These are phyloP conservation scores for Fusarium bulbicola DNA, from an alignment of 2,329 filamentous ascomycete species.

Conservation along the genomic window DNA sequence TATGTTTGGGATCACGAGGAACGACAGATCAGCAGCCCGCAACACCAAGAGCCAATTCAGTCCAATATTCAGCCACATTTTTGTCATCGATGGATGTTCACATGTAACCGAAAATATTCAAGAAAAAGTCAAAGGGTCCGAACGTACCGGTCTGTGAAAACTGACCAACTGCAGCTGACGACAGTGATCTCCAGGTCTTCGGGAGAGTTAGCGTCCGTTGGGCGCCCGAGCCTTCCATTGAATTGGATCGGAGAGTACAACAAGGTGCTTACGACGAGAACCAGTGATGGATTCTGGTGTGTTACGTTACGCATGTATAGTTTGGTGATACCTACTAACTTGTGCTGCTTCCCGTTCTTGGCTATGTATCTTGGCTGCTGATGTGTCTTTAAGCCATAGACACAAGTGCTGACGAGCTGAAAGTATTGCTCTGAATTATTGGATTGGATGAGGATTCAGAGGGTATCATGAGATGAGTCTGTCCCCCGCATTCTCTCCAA, in stretches of 20 bases:
- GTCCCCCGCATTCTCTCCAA: neutral
- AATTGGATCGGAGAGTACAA: constrained; percentile 1
- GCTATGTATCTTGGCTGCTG: neutral
- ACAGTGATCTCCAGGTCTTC: constrained; percentile 8
- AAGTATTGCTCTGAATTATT: neutral
- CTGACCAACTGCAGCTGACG: neutral
- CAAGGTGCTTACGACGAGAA: constrained; percentile 26
- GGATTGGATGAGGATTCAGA: neutral
- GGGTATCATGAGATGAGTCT: neutral
- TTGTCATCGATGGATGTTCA: constrained; percentile 27
- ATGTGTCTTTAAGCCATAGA: constrained; percentile 14
- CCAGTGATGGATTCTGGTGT: neutral
- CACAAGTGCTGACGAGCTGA: constrained; percentile 27
- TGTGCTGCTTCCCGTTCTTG: constrained; percentile 1
- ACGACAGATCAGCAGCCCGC: neutral
- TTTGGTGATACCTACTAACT: constrained; percentile 3
- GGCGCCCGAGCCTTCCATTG: neutral
- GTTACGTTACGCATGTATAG: constrained; percentile 11
- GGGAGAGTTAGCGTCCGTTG: constrained; percentile 19
- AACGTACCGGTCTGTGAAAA: neutral
- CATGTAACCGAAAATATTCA: constrained; percentile 38
- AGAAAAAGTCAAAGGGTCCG: constrained; percentile 1
- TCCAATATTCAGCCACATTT: constrained; percentile 8
- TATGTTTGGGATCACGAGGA: constrained; percentile 3
- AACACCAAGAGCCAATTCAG: neutral